Evolutionary conservation across 768 basidiomycete species (phyloP).

Genomic region (Tulasnella sp.): DNA sequence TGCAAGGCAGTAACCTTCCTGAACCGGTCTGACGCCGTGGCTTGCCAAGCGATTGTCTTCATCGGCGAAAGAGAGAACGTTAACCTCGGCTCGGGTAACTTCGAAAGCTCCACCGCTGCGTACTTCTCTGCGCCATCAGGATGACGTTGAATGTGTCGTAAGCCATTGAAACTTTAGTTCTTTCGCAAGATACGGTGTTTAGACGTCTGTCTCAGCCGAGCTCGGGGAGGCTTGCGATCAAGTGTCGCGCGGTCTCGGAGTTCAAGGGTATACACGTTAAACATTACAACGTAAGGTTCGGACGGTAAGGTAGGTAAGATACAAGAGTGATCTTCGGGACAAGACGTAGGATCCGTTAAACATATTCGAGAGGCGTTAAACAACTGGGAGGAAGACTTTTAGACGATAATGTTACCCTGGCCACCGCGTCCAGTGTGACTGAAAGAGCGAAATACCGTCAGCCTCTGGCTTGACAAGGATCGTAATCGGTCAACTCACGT

Average conservation of each 20-base stretch:
- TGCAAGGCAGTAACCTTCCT: not conserved
- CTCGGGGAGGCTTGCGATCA: not conserved
- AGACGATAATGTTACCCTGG: slow-evolving; percentile 4
- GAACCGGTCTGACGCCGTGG: not conserved
- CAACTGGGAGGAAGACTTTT: not conserved
- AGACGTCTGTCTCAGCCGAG: not conserved
- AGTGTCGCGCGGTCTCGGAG: not conserved
- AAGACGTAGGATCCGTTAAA: not conserved
- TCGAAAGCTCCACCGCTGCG: not conserved
- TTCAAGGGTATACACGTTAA: not conserved
- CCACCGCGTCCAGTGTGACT: slow-evolving; percentile 11
- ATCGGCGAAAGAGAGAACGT: not conserved
- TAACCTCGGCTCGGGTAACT: not conserved
- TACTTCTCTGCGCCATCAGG: not conserved
- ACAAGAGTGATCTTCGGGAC: not conserved
- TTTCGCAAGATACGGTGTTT: not conserved
- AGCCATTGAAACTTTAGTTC: not conserved
- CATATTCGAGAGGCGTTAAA: not conserved
- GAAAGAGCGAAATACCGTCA: not conserved
- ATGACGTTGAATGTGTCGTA: not conserved
- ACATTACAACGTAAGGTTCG: not conserved
- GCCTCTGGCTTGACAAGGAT: not conserved
- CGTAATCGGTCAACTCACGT: not conserved
- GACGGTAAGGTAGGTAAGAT: not conserved
- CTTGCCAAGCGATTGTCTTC: not conserved